Percentiles rank a stretch among this genome's conserved stretches.
These are phyloP conservation scores for Schizochytrium sp. DNA, from an alignment of 108 stramenopile genomes.

Conservation along the genomic window DNA sequence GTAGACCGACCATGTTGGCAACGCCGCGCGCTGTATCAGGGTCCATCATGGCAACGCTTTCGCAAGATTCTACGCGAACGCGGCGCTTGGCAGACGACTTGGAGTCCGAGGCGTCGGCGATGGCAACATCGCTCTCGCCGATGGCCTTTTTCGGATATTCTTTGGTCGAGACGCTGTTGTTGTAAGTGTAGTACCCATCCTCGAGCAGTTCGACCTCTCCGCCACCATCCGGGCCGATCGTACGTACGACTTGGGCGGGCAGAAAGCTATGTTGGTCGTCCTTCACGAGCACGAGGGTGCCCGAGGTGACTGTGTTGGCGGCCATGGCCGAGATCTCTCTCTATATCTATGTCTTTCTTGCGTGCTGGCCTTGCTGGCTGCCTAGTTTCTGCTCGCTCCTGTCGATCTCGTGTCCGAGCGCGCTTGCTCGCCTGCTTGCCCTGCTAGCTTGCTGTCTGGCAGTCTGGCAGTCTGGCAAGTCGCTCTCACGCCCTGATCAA, in stretches of 20 bases:
- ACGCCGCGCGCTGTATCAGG: neutral
- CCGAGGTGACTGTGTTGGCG: neutral
- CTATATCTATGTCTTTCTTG: too few species aligned
- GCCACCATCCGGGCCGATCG: neutral
- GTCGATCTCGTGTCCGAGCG: too few species aligned
- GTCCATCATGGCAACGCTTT: neutral
- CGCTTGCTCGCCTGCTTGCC: too few species aligned
- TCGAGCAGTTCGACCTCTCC: neutral
- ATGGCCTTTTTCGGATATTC: neutral
- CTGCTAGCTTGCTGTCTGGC: too few species aligned
- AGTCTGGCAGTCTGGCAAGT: too few species aligned
- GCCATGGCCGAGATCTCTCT: neutral
- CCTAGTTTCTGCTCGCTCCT: too few species aligned
- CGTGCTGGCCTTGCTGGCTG: too few species aligned
- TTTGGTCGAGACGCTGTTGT: neutral
- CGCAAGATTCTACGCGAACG: neutral
- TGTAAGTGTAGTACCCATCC: neutral
- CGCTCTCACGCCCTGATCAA: too few species aligned
- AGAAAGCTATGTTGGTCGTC: neutral
- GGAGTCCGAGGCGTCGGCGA: too few species aligned
- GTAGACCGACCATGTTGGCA: slow-evolving; percentile 44
- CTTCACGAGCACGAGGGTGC: neutral
- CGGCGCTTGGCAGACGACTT: neutral
- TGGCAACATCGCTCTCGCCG: too few species aligned
- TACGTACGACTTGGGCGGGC: neutral